phyloP scores from a whole-genome alignment of 345 rosid species.

The Salix brachista region DNA sequence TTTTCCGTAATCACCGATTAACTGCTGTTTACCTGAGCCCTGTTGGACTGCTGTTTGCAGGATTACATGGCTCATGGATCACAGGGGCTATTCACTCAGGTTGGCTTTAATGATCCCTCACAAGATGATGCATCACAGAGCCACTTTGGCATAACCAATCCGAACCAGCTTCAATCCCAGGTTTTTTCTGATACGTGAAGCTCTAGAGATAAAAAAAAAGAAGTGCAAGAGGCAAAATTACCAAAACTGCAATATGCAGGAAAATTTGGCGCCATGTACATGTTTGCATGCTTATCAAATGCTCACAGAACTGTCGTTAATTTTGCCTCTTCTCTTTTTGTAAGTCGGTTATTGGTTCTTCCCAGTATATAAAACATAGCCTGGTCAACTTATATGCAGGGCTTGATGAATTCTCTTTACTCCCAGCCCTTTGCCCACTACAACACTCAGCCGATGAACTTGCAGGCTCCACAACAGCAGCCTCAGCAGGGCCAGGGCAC shows the following conservation, averaged over 20 bases:
- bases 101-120: conserved; percentile 73
- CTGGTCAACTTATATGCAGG: conserved; percentile 41
- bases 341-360: neutral
- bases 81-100: conserved; percentile 90
- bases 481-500: conserved; percentile 75
- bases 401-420: conserved; percentile 84
- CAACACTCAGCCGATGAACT: conserved; percentile 69
- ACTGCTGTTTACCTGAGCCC: neutral
- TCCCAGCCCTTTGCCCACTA: conserved; percentile 88
- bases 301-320: neutral
- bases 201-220: neutral
- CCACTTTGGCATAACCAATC: conserved; percentile 74
- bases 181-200: conserved; percentile 31
- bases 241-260: neutral
- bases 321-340: neutral
- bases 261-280: neutral
- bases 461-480: conserved; percentile 61
- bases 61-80: conserved; percentile 92
- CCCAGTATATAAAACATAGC: neutral
- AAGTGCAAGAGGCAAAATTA: neutral
- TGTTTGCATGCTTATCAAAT: neutral
- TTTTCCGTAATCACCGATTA: neutral
- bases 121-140: conserved; percentile 80
- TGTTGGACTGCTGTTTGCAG: conserved; percentile 29
- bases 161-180: conserved; percentile 85